Evolutionary conservation across 1,139 yeast species (phyloP), one percentile per base, ranked within the genome.

Genomic region (Hemisphaericaspora xylanilytica): DNA sequence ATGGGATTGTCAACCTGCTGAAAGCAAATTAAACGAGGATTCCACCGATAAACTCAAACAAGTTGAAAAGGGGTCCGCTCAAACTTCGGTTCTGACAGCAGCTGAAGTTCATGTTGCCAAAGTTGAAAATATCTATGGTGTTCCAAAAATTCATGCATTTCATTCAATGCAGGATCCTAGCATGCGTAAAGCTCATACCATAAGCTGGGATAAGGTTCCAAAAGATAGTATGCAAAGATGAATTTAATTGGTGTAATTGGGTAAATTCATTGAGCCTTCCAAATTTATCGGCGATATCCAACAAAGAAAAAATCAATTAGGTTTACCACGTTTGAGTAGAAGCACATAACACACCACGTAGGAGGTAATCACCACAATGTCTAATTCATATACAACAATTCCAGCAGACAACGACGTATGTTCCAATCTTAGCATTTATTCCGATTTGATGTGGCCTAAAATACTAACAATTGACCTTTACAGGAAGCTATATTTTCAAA

Each of bases 401-500:
- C 42, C 26, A 25, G 32, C 24, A n/a, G 35, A 32, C 16, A 25
- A 28, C 17, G 37, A 39, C 22, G 42, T 39, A 39, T 22, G 42
- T 39, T 12, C 21, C 27, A 35, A 13, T 33, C 5, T 9, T 15
- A 9, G 5, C n/a, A 4, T 18, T 5, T 13, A 12, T 24, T 15
- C n/a, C n/a, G n/a, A n/a, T n/a, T n/a, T n/a, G n/a, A n/a, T n/a
- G n/a, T n/a, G n/a, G n/a, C n/a, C n/a, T n/a, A 28, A 28, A 4
- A 12, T 35, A 37, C 36, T 36, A 36, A 40, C 40, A 21, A 20
- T 32, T 28, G 14, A 8, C 13, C 2, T 20, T 13, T 20, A 25
- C n/a, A 41, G 44, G 35, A 38, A 16, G 42, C 41, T 13, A 44
- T 49, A 15, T 41, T 50, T 25, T 44, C 47, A 25, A 50, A 46